phyloP scores from a whole-genome alignment of 1,284 basidiomycete genomes.

The Ustilago xerochloae region DNA sequence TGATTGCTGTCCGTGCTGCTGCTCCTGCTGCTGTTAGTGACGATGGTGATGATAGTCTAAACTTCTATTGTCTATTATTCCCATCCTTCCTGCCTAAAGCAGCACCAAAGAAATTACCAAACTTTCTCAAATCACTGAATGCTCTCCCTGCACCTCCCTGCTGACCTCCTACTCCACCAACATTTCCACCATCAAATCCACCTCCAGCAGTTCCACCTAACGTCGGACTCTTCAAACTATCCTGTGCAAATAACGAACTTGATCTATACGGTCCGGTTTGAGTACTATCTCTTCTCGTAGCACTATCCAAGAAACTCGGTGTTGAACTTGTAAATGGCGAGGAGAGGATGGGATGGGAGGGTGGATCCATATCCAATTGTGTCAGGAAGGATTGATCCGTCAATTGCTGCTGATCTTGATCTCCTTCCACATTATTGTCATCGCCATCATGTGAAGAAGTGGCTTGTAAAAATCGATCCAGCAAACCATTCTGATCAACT shows the following conservation, averaged over 20 bases:
- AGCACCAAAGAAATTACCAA: conserved; percentile 61
- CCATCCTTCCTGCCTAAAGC: conserved; percentile 55
- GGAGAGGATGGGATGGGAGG: conserved; percentile 18
- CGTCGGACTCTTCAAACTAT: conserved; percentile 11
- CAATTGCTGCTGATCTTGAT: conserved; percentile 8
- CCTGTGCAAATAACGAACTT: conserved; percentile 29
- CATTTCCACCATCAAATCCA: conserved; percentile 12
- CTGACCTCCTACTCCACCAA: conserved; percentile 14
- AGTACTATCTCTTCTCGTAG: conserved; percentile 14
- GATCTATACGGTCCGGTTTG: conserved; percentile 18
- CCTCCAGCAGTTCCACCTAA: background rate
- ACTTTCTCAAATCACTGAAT: conserved; percentile 59
- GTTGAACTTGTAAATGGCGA: conserved; percentile 40
- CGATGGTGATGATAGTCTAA: too few relatives aligned
- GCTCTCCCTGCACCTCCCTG: conserved; percentile 38
- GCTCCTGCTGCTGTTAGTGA: too few relatives aligned
- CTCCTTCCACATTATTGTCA: background rate
- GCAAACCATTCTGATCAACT: conserved; percentile 83
- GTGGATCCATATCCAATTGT: conserved; percentile 92
- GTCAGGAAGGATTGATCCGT: conserved; percentile 60
- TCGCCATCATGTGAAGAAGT: conserved; percentile 72
- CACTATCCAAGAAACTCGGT: conserved; percentile 39
- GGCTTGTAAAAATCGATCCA: conserved; percentile 85
- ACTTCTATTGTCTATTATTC: background rate
- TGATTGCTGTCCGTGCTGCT: background rate